phyloP scores from a whole-genome alignment of 2,329 filamentous ascomycete species.

The Pseudogymnoascus sp. region DNA sequence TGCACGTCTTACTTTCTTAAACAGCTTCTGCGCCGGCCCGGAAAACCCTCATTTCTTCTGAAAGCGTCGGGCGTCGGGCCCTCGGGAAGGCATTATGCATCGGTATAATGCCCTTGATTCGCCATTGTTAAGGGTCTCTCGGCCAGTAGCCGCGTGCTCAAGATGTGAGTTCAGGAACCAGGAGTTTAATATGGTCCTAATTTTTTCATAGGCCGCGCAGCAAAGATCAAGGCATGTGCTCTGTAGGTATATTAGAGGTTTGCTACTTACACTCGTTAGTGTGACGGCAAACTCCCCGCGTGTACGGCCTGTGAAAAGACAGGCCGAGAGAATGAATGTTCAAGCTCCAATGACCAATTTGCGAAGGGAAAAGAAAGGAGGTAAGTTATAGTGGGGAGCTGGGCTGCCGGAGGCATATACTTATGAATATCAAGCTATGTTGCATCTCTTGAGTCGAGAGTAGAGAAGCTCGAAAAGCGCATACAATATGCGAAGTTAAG shows the following conservation, averaged over 20 bases:
- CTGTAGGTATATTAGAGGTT: constrained; percentile 4
- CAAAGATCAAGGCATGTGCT: constrained; percentile 72
- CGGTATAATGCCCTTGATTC: constrained; percentile 27
- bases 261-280: constrained; percentile 41
- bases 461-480: constrained; percentile 79
- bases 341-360: constrained; percentile 91
- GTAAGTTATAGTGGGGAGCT: constrained; percentile 33
- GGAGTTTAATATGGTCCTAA: constrained; percentile 8
- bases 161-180: constrained; percentile 47
- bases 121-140: constrained; percentile 63
- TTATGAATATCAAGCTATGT: constrained; percentile 59
- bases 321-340: constrained; percentile 79
- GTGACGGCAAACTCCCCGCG: constrained; percentile 89
- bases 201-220: constrained; percentile 55
- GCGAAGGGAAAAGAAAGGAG: constrained; percentile 91
- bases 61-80: neutral
- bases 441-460: constrained; percentile 82
- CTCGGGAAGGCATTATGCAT: constrained; percentile 3
- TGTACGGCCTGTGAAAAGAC: constrained; percentile 94
- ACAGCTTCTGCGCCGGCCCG: constrained; percentile 6
- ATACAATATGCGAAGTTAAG: constrained; percentile 63
- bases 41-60: neutral
- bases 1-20: constrained; percentile 9
- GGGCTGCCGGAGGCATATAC: constrained; percentile 1
- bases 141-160: constrained; percentile 73